These are phyloP conservation scores for Solanum habrochaites DNA, from an alignment of 257 asterid species.

Conservation along the genomic window DNA sequence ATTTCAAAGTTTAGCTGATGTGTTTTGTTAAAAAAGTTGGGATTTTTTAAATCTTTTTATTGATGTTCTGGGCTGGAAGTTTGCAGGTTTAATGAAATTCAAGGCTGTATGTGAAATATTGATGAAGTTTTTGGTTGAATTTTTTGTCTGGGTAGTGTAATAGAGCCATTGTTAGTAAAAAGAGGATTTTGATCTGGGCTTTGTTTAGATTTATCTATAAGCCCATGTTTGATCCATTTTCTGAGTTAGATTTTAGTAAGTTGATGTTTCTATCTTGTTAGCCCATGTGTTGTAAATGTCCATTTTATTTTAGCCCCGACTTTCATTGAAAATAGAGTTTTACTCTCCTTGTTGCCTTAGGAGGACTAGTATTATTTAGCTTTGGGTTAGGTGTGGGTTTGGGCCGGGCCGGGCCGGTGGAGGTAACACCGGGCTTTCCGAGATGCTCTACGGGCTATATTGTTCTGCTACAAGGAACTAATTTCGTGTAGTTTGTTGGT, in stretches of 20 bases:
- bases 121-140: not conserved
- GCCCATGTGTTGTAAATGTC: not conserved
- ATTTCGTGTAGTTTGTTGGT: not conserved
- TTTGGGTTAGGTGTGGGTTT: not conserved
- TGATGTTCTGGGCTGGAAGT: not conserved
- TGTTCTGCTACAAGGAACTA: not conserved
- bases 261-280: not conserved
- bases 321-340: not conserved
- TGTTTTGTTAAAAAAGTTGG: not conserved
- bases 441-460: not conserved
- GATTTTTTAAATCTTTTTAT: not conserved
- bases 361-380: not conserved
- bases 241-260: not conserved
- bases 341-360: not conserved
- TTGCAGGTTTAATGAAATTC: not conserved
- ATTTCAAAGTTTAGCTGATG: not conserved
- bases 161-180: not conserved
- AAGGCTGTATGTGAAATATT: not conserved
- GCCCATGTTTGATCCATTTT: constrained; percentile 4
- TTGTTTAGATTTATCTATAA: not conserved
- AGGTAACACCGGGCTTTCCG: not conserved
- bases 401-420: not conserved
- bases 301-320: not conserved
- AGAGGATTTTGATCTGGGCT: constrained; percentile 15
- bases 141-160: not conserved